Base-by-base conservation (phyloP, 2,329 filamentous ascomycete genomes). In the Colletotrichum graminicola region DNA sequence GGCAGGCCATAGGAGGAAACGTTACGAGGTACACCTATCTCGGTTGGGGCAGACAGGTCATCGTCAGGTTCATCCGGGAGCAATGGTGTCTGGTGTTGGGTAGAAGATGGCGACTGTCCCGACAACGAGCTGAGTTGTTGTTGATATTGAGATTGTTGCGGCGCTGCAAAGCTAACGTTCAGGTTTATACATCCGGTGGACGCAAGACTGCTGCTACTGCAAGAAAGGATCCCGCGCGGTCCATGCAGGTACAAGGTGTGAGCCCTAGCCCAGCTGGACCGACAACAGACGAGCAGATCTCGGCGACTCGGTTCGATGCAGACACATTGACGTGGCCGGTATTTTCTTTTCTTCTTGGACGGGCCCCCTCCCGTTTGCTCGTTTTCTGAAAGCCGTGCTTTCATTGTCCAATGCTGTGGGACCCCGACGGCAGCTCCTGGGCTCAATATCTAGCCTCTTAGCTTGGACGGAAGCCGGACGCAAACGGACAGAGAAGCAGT, bases 1-100 rank as follows among this genome's bases (percentile, higher is more conserved):
- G 69, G 69, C 65, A 69, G 43, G 60, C 32, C 21, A 60, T 60
- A 29, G 45, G 54, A 72, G 69, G 69, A 69, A 55, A 69, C 11
- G 10, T 36, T 68, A 55, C 45, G 54, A 63, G 63, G 65, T 60
- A 41, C 23, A 54, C 51, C 18, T 69, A 65, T 72, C 69, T 72
- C 69, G 69, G 69, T 60, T 64, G 54, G 36, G 23, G n/a, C 23
- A 55, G 12, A n/a, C 49, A 36, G 26, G 23, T 26, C 45, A 54
- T 71, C 68, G 59, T 49, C 49, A 23, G 52, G 63, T 71, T 68
- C 57, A 62, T 43, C 57, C n/a, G 47, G 21, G 57, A 32, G 34
- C 21, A 62, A 11, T 39, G 39, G 29, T 49, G 52, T 26, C 14
- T 43, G 26, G 36, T n/a, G 36, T 34, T 63, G 49, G 11, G 49